These are phyloP conservation scores for Rubroboletus satanas DNA, from an alignment of 768 basidiomycete species.

Conservation along the genomic window DNA sequence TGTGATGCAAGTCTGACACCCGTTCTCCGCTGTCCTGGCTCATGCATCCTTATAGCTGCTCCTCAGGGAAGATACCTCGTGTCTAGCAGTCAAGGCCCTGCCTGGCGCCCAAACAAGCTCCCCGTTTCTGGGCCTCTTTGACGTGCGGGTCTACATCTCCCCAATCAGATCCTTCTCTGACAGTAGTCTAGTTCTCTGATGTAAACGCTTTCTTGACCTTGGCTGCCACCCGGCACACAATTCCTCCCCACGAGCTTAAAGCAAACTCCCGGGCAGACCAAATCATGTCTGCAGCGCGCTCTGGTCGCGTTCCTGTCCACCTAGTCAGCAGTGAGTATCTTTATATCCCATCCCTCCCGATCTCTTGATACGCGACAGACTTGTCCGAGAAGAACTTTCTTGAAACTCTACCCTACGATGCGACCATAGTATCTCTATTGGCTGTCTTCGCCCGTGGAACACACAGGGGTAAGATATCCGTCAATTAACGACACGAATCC, in stretches of 20 bases:
- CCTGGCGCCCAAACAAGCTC: conserved; percentile 19
- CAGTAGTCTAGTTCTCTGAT: conserved; percentile 62
- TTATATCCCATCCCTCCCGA: neutral
- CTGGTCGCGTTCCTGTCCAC: conserved; percentile 68
- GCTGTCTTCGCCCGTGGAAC: conserved; percentile 65
- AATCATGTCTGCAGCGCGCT: conserved; percentile 70
- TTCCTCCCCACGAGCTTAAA: conserved; percentile 55
- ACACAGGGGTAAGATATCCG: conserved; percentile 54
- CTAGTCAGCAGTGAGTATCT: conserved; percentile 69
- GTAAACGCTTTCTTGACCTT: conserved; percentile 85
- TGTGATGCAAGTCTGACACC: conserved; percentile 55
- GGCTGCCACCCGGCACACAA: conserved; percentile 74
- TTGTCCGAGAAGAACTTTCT: conserved; percentile 84
- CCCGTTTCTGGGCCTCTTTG: conserved; percentile 61
- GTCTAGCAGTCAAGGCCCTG: conserved; percentile 56
- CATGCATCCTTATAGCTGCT: conserved; percentile 43
- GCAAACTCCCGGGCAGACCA: conserved; percentile 58
- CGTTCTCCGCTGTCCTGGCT: neutral
- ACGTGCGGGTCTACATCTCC: conserved; percentile 44
- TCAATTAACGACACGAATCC: neutral
- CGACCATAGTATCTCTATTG: conserved; percentile 60
- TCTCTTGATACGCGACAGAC: conserved; percentile 41
- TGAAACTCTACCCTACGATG: conserved; percentile 56
- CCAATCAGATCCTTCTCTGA: conserved; percentile 5
- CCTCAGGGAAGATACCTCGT: conserved; percentile 57